These are phyloP conservation scores for Styphnolobium japonicum DNA, from an alignment of 306 rosid genomes.

Conservation along the genomic window DNA sequence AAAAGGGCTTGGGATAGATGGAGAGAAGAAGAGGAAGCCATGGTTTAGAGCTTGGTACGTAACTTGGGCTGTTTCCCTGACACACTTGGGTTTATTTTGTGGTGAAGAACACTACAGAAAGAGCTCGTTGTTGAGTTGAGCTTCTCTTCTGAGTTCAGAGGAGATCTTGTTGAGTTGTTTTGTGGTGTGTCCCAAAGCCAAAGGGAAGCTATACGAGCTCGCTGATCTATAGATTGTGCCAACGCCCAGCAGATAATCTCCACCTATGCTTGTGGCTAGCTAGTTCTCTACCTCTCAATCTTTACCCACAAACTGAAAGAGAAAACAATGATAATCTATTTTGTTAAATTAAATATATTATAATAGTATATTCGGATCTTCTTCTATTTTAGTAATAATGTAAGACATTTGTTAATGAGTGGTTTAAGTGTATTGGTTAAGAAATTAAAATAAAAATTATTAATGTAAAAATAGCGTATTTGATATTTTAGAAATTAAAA, in stretches of 20 bases:
- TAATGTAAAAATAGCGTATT: no score
- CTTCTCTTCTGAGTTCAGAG: no score
- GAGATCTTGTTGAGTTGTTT: not conserved
- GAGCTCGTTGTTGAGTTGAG: no score
- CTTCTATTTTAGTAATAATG: no score
- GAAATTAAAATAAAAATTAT: no score
- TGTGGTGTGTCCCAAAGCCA: not conserved
- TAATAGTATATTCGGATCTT: slow-evolving; percentile 32
- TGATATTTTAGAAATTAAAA: no score
- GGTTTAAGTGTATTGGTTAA: no score
- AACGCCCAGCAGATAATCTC: no score
- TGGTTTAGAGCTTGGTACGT: not conserved
- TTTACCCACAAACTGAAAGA: not conserved
- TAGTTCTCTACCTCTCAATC: slow-evolving; percentile 42
- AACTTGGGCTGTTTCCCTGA: not conserved
- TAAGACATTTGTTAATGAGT: no score
- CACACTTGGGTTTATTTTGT: not conserved
- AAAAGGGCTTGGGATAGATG: slow-evolving; percentile 81
- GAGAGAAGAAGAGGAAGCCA: slow-evolving; percentile 81
- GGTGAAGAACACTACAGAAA: no score
- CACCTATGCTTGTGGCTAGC: slow-evolving; percentile 38
- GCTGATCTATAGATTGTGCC: not conserved
- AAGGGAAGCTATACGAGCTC: not conserved
- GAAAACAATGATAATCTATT: not conserved
- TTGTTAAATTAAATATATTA: not conserved